Conservation (phyloP, 768 basidiomycete genomes). For the Phaeolepiota aurea region DNA sequence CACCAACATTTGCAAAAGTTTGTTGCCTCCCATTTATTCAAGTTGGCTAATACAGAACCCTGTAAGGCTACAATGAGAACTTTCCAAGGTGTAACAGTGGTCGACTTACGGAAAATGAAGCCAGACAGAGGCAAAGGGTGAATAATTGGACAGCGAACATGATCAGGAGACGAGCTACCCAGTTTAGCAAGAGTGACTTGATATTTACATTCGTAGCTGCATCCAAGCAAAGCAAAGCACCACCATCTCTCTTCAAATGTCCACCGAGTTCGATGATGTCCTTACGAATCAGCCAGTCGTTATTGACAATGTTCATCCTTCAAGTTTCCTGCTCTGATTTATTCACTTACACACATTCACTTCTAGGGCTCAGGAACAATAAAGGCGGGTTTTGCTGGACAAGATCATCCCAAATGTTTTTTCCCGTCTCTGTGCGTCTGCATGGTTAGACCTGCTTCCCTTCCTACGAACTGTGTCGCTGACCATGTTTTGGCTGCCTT, state of each 20-base stretch:
- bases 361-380: slow-evolving; percentile 93
- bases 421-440: slow-evolving; percentile 93
- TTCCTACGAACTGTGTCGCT: slow-evolving; percentile 15
- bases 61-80: slow-evolving; percentile 4
- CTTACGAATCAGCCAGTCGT: slow-evolving; percentile 98
- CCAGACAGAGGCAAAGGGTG: not conserved
- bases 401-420: slow-evolving; percentile 99
- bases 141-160: too few relatives aligned
- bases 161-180: too few relatives aligned
- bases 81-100: not conserved
- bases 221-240: too few relatives aligned
- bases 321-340: slow-evolving; percentile 5
- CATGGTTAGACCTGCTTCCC: slow-evolving; percentile 23
- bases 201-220: too few relatives aligned
- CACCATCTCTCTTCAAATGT: too few relatives aligned
- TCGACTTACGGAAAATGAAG: slow-evolving; percentile 16
- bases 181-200: too few relatives aligned
- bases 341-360: slow-evolving; percentile 16
- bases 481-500: slow-evolving; percentile 10
- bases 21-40: slow-evolving; percentile 83
- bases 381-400: slow-evolving; percentile 98
- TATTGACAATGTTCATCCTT: slow-evolving; percentile 83
- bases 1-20: slow-evolving; percentile 82
- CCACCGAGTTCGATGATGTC: slow-evolving; percentile 85
- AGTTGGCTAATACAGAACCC: slow-evolving; percentile 27